phyloP scores from a whole-genome alignment of 2,329 filamentous ascomycete species.

The Paraphoma chrysanthemicola region DNA sequence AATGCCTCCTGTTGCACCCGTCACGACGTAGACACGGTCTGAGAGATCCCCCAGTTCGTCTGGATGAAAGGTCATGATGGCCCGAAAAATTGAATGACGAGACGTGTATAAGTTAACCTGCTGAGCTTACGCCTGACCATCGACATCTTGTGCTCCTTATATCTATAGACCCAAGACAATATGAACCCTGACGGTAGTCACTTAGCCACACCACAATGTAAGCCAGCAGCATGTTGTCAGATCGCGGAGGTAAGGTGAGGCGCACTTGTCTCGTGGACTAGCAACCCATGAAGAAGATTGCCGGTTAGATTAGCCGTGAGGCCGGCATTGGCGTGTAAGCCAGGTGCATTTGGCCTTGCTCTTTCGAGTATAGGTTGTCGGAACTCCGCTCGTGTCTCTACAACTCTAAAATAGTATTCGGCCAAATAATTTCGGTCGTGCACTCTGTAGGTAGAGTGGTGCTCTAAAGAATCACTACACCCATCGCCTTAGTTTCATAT shows the following conservation, averaged over 20 bases:
- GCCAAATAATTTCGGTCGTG: neutral
- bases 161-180: neutral
- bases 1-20: slow-evolving; percentile 10
- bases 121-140: neutral
- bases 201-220: neutral
- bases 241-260: neutral
- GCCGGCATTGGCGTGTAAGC: neutral
- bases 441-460: neutral
- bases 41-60: slow-evolving; percentile 11
- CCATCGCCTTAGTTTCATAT: too few relatives aligned
- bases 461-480: too few relatives aligned
- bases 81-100: neutral
- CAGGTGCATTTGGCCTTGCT: neutral
- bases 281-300: neutral
- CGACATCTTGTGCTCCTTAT: neutral
- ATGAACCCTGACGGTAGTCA: neutral
- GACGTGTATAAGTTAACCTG: neutral
- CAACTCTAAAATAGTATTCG: neutral
- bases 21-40: neutral
- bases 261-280: neutral
- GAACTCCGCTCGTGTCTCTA: neutral
- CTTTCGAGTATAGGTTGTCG: neutral
- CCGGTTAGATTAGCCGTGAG: neutral
- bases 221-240: neutral
- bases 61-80: slow-evolving; percentile 15